Conservation (phyloP, 2,329 filamentous ascomycete genomes). For the Fusarium nisikadoi region DNA sequence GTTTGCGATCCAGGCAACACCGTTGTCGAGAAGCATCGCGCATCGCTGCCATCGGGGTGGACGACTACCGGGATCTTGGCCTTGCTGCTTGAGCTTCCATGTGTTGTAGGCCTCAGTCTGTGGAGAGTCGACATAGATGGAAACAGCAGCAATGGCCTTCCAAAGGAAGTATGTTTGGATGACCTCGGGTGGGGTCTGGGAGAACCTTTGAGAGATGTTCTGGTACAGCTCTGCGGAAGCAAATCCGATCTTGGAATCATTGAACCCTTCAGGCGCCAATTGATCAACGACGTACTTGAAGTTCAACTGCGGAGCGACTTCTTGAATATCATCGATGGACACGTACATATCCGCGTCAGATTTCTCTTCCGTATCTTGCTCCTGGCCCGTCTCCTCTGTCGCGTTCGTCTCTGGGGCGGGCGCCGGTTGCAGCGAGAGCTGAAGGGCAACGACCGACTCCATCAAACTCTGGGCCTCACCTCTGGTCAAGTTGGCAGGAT, state of each 20-base stretch:
- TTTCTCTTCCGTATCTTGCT: not conserved
- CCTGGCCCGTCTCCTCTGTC: not conserved
- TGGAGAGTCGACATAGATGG: conserved; percentile 65
- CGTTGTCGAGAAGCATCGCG: not conserved
- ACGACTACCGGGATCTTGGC: conserved; percentile 48
- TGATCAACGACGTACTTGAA: conserved; percentile 8
- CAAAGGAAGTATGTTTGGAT: conserved; percentile 72
- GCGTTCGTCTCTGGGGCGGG: not conserved
- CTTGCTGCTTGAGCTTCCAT: conserved; percentile 45
- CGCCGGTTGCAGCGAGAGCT: not conserved
- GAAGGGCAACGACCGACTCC: not conserved
- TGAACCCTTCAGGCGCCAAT: conserved; percentile 1
- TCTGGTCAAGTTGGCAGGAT: conserved; percentile 21
- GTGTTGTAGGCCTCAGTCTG: conserved; percentile 67
- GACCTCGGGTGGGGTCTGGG: conserved; percentile 62
- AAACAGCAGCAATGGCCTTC: conserved; percentile 68
- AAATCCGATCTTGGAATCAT: conserved; percentile 59
- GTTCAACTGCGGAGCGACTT: conserved; percentile 16
- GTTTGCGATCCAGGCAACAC: not conserved
- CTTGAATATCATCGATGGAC: not conserved
- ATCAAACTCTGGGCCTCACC: not conserved
- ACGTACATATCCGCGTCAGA: not conserved
- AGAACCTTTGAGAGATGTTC: conserved; percentile 65
- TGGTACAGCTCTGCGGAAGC: conserved; percentile 69
- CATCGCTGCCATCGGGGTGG: conserved; percentile 14